These are phyloP conservation scores for Kluyveromyces starmeri DNA, from an alignment of 805 yeast genomes.

Conservation along the genomic window DNA sequence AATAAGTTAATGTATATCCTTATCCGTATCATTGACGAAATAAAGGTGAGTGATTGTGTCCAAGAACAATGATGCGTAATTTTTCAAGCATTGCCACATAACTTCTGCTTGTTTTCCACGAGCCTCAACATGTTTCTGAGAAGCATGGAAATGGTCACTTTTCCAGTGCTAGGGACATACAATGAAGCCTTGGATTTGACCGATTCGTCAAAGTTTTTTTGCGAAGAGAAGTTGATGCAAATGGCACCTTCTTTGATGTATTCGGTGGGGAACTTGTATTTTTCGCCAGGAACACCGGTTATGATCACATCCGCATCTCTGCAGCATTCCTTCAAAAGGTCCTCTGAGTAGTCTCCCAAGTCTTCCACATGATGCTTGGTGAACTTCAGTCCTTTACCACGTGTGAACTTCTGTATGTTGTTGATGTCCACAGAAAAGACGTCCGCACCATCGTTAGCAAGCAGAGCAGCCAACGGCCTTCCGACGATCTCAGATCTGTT, in stretches of 20 bases:
- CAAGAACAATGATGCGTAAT: too few relatives aligned
- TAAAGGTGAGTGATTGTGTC: too few relatives aligned
- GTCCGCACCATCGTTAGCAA: slow-evolving; percentile 96
- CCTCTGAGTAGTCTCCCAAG: slow-evolving; percentile 33
- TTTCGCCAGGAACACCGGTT: slow-evolving; percentile 86
- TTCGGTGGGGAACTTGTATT: slow-evolving; percentile 79
- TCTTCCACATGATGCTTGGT: slow-evolving; percentile 76
- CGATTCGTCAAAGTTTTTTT: slow-evolving; percentile 75
- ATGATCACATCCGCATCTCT: slow-evolving; percentile 80
- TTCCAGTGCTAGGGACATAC: slow-evolving; percentile 93
- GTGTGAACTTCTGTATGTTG: slow-evolving; percentile 81
- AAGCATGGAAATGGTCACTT: slow-evolving; percentile 92
- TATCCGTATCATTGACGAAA: too few relatives aligned
- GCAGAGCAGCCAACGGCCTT: slow-evolving; percentile 87
- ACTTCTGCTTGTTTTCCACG: slow-evolving; percentile 49
- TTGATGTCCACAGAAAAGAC: slow-evolving; percentile 88
- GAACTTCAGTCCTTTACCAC: slow-evolving; percentile 84
- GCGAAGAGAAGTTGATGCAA: slow-evolving; percentile 81
- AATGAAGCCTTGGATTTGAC: slow-evolving; percentile 81
- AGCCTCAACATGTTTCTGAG: slow-evolving; percentile 81
- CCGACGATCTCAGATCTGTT: slow-evolving; percentile 97
- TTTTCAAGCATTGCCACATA: neutral
- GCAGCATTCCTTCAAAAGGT: slow-evolving; percentile 51
- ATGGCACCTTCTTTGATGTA: slow-evolving; percentile 80
- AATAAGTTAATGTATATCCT: too few relatives aligned